Conservation (phyloP, 352 stramenopile species). For the Globisporangium recalcitrans region DNA sequence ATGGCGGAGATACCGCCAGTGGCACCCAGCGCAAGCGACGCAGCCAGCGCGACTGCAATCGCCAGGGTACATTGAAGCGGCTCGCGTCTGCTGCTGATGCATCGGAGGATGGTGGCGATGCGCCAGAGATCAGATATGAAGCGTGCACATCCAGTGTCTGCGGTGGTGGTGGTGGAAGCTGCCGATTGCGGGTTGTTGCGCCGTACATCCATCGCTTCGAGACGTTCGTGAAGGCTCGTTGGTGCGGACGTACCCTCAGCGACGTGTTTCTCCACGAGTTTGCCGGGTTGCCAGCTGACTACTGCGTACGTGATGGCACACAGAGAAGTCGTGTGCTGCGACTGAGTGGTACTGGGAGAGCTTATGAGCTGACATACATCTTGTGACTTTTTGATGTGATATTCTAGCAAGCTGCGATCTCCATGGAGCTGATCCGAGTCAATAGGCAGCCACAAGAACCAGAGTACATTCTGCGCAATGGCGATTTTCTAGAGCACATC, state of each 20-base stretch:
- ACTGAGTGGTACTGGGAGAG: too few relatives aligned
- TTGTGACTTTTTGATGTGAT: too few relatives aligned
- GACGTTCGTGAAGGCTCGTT: slow-evolving; percentile 89
- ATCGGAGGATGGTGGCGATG: not conserved
- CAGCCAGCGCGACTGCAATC: slow-evolving; percentile 28
- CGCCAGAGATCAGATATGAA: slow-evolving; percentile 21
- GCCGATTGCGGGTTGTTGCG: slow-evolving; percentile 40
- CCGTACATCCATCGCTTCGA: slow-evolving; percentile 91
- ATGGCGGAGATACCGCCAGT: not conserved
- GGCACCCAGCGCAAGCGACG: slow-evolving; percentile 31
- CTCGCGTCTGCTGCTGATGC: not conserved
- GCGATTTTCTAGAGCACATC: slow-evolving; percentile 87
- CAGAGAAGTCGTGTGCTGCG: too few relatives aligned
- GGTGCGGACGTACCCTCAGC: slow-evolving; percentile 72
- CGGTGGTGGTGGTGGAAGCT: slow-evolving; percentile 5
- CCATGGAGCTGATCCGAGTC: slow-evolving; percentile 82
- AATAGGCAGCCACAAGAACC: slow-evolving; percentile 51
- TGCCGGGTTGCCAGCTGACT: slow-evolving; percentile 31
- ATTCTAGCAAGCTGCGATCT: slow-evolving; percentile 70
- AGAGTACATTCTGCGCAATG: slow-evolving; percentile 66
- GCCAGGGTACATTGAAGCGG: slow-evolving; percentile 7
- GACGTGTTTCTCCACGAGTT: slow-evolving; percentile 82
- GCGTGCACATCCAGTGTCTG: slow-evolving; percentile 27
- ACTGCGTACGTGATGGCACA: slow-evolving; percentile 36
- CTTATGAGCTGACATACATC: too few relatives aligned